A percentile compares a stretch with the other conserved stretches of the same genome.
Conservation (phyloP, 495 filamentous ascomycete genomes). For the Hypoxylon intermedium region DNA sequence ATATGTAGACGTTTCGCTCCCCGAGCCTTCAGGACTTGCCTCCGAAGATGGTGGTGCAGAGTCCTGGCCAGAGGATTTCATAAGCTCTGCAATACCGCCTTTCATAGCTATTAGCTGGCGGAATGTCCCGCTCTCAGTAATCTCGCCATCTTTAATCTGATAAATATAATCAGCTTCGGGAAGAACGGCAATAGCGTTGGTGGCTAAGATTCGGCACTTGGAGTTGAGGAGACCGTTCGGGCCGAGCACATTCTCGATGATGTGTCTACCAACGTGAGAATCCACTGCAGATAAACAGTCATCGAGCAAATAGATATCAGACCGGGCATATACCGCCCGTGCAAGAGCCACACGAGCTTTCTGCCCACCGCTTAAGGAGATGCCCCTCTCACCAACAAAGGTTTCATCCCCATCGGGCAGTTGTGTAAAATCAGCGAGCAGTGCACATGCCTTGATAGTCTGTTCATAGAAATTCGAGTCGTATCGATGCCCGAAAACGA, state of each 20-base stretch:
- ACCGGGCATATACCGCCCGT: constrained; percentile 92
- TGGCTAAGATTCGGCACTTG: constrained; percentile 93
- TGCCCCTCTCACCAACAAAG: constrained; percentile 95
- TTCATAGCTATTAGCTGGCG: constrained; percentile 92
- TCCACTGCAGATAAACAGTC: constrained; percentile 96
- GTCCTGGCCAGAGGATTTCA: constrained; percentile 74
- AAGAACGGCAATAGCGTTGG: constrained; percentile 93
- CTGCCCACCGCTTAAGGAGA: constrained; percentile 95
- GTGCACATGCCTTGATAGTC: constrained; percentile 91
- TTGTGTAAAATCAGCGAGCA: constrained; percentile 88
- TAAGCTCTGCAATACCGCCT: constrained; percentile 83
- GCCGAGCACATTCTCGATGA: constrained; percentile 93
- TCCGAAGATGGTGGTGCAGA: constrained; percentile 42
- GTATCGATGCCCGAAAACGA: constrained; percentile 94
- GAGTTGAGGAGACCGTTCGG: constrained; percentile 78
- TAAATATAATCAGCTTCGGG: constrained; percentile 83
- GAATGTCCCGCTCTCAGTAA: constrained; percentile 88
- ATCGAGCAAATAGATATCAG: constrained; percentile 96
- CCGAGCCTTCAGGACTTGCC: constrained; percentile 52
- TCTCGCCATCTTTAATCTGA: constrained; percentile 79
- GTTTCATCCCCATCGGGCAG: constrained; percentile 97
- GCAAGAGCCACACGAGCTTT: constrained; percentile 95
- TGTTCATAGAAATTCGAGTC: constrained; percentile 94
- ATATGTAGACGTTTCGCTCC: constrained; percentile 66
- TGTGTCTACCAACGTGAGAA: constrained; percentile 93